phyloP scores from a whole-genome alignment of 164 flowering plant genomes.

The Tetracentron sinense region DNA sequence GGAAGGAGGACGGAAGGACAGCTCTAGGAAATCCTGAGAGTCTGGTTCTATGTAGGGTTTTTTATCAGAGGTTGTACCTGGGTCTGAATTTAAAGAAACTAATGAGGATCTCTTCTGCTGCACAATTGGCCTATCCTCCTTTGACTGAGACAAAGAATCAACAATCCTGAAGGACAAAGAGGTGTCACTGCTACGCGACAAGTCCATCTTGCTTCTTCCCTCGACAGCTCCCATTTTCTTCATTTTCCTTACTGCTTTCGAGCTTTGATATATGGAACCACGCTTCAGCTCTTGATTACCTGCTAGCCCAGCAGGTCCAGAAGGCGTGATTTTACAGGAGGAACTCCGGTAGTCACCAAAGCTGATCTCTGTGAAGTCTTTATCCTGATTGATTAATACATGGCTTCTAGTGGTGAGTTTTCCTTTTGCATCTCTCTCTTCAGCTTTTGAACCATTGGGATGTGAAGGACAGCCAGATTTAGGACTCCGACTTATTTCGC shows the following conservation, averaged over 20 bases:
- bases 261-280: constrained; percentile 69
- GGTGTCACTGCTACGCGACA: constrained; percentile 35
- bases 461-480: constrained; percentile 45
- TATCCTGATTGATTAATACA: constrained; percentile 24
- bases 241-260: constrained; percentile 39
- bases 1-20: constrained; percentile 12
- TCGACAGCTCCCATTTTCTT: constrained; percentile 37
- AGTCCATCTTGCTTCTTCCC: constrained; percentile 49
- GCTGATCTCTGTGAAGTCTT: constrained; percentile 43
- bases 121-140: constrained; percentile 28
- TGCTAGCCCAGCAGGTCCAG: constrained; percentile 27
- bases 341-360: constrained; percentile 49
- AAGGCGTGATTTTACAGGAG: constrained; percentile 40
- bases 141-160: constrained; percentile 44
- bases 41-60: constrained; percentile 15
- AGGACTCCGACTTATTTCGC: constrained; percentile 44
- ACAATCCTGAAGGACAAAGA: constrained; percentile 40
- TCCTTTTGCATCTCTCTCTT: too few species aligned
- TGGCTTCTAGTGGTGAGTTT: constrained; percentile 37
- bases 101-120: constrained; percentile 28
- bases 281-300: constrained; percentile 40
- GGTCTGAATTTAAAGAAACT: constrained; percentile 19
- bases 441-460: constrained; percentile 22
- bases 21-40: constrained; percentile 14
- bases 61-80: constrained; percentile 12